These are phyloP conservation scores for Botrytis medusae DNA, from an alignment of 2,329 filamentous ascomycete genomes.

Conservation along the genomic window DNA sequence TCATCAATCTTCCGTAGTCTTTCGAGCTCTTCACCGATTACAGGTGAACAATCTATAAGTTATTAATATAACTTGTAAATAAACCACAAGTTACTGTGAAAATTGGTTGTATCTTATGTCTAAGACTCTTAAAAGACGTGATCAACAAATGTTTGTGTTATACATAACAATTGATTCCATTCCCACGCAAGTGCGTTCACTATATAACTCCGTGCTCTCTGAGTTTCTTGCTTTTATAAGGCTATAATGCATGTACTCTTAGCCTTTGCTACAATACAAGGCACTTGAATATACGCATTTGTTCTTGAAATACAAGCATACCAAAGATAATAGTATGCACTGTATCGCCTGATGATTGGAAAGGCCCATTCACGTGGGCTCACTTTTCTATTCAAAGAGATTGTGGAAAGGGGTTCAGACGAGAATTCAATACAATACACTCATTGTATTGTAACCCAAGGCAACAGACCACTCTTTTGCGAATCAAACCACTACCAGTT, in stretches of 20 bases:
- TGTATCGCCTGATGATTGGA: background rate
- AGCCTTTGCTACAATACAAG: background rate
- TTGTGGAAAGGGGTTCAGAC: conserved; percentile 12
- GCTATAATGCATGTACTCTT: background rate
- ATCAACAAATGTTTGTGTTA: background rate
- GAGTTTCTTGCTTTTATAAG: background rate
- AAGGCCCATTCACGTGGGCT: background rate
- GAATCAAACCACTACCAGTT: background rate
- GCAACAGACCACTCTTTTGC: background rate
- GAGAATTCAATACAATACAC: background rate
- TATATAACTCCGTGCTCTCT: background rate
- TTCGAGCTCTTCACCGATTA: background rate
- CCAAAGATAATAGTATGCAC: background rate
- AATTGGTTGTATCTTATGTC: too few relatives aligned
- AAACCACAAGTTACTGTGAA: background rate
- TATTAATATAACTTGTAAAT: background rate
- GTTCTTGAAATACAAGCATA: background rate
- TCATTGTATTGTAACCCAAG: background rate
- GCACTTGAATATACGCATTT: too few relatives aligned
- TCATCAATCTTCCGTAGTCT: background rate
- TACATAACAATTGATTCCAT: background rate
- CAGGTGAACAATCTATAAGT: background rate
- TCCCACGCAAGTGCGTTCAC: background rate
- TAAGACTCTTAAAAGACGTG: background rate
- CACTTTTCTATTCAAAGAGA: background rate